Percentiles rank a stretch among this genome's conserved stretches.
phyloP scores from a whole-genome alignment of 2,329 filamentous ascomycete species.

The Hypoxylon sp. region DNA sequence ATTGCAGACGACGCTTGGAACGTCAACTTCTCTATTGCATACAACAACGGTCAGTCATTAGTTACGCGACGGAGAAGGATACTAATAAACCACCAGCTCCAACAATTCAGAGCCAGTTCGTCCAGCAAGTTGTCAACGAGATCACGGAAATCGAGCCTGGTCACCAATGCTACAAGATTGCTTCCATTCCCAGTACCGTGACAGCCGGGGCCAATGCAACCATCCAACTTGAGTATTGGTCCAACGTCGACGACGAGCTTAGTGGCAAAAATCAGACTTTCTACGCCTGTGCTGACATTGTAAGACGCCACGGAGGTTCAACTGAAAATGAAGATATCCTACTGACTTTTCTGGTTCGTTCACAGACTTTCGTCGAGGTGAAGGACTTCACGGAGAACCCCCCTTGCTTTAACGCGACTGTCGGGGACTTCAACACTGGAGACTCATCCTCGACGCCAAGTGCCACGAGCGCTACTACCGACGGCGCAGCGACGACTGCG shows the following conservation, averaged over 20 bases:
- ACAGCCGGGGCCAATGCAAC: conserved; percentile 52
- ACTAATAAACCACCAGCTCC: conserved; percentile 44
- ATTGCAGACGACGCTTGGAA: conserved; percentile 65
- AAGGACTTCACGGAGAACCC: conserved; percentile 47
- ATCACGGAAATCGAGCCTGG: conserved; percentile 50
- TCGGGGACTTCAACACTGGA: conserved; percentile 47
- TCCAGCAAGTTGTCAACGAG: conserved; percentile 48
- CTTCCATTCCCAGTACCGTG: conserved; percentile 44
- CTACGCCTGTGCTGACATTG: conserved; percentile 55
- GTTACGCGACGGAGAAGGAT: no score
- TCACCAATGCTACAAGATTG: conserved; percentile 55
- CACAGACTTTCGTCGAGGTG: conserved; percentile 51
- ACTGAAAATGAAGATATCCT: not conserved
- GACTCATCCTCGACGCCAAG: conserved; percentile 39
- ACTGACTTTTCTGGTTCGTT: conserved; percentile 2
- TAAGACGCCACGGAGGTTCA: conserved; percentile 37
- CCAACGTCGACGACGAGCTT: conserved; percentile 48
- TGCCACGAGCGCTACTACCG: conserved; percentile 27
- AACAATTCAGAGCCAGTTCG: conserved; percentile 50
- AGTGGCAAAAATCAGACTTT: conserved; percentile 52
- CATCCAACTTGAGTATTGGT: conserved; percentile 55
- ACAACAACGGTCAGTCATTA: conserved; percentile 55
- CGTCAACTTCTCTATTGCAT: conserved; percentile 62
- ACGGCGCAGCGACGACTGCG: conserved; percentile 7
- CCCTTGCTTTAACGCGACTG: conserved; percentile 56